Conservation (phyloP, 2,329 filamentous ascomycete genomes). For the Penicillium olsonii region DNA sequence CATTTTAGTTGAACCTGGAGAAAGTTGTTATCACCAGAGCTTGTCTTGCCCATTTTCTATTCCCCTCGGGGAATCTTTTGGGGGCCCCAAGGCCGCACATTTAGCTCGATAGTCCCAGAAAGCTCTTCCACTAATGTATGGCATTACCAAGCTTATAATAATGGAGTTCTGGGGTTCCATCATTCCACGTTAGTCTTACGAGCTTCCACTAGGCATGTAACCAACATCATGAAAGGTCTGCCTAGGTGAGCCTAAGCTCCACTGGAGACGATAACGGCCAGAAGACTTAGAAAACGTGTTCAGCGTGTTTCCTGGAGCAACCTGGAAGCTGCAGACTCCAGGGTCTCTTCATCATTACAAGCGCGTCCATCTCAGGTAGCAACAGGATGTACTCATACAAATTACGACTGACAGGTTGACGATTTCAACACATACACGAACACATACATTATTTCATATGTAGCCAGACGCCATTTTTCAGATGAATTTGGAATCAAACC, state of each 20-base stretch:
- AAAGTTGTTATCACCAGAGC: conserved; percentile 14
- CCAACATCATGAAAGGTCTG: too few species aligned
- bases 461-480: background rate
- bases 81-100: conserved; percentile 15
- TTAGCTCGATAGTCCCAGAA: conserved; percentile 22
- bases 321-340: too few species aligned
- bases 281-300: too few species aligned
- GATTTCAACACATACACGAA: background rate
- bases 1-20: conserved; percentile 20
- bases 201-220: too few species aligned
- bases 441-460: conserved; percentile 1
- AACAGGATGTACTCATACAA: background rate
- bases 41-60: conserved; percentile 11
- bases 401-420: background rate
- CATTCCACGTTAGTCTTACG: too few species aligned
- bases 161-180: background rate
- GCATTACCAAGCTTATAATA: conserved; percentile 19
- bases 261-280: too few species aligned
- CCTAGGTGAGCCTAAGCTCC: too few species aligned
- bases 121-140: conserved; percentile 26
- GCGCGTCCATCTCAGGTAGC: too few species aligned
- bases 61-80: conserved; percentile 4
- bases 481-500: background rate
- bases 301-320: too few species aligned
- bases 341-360: too few species aligned